Percentiles rank a stretch among this genome's conserved stretches.
These are phyloP conservation scores for Isabelozyma gotoi DNA, from an alignment of 805 yeast species.

Conservation along the genomic window DNA sequence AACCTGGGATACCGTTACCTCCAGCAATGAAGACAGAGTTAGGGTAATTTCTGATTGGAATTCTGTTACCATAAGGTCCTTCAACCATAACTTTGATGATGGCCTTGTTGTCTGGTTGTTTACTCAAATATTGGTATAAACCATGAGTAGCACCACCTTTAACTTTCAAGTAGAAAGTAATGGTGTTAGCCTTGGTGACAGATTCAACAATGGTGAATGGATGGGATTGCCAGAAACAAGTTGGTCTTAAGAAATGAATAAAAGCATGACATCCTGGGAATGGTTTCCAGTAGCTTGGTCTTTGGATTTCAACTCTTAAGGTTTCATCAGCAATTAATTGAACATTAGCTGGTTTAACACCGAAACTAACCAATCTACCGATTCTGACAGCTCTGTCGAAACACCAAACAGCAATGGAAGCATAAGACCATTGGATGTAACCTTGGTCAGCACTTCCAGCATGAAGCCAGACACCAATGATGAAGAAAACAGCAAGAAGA, in stretches of 20 bases:
- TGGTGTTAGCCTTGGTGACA: conserved; percentile 22
- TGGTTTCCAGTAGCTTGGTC: conserved; percentile 48
- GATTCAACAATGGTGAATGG: conserved; percentile 40
- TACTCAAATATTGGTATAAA: conserved; percentile 29
- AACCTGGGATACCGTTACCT: conserved; percentile 44
- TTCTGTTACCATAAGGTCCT: conserved; percentile 39
- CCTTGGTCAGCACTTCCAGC: conserved; percentile 44
- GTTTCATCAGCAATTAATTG: conserved; percentile 44
- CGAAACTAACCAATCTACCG: conserved; percentile 33
- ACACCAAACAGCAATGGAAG: conserved; percentile 29
- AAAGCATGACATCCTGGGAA: conserved; percentile 39
- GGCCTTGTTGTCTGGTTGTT: conserved; percentile 31
- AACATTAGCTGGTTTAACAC: conserved; percentile 37
- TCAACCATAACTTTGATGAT: conserved; percentile 31
- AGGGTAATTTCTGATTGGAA: conserved; percentile 16
- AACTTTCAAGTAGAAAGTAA: conserved; percentile 44
- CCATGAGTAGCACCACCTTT: conserved; percentile 41
- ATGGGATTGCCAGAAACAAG: conserved; percentile 46
- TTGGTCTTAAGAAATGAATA: conserved; percentile 37
- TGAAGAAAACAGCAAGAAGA: conserved; percentile 35
- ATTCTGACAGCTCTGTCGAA: conserved; percentile 34
- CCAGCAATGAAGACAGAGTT: conserved; percentile 29
- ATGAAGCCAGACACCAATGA: conserved; percentile 61
- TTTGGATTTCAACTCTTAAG: conserved; percentile 45
- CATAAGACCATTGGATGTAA: conserved; percentile 17